Conservation (phyloP, 2,329 filamentous ascomycete genomes). For the Bipolaris gigantea region DNA sequence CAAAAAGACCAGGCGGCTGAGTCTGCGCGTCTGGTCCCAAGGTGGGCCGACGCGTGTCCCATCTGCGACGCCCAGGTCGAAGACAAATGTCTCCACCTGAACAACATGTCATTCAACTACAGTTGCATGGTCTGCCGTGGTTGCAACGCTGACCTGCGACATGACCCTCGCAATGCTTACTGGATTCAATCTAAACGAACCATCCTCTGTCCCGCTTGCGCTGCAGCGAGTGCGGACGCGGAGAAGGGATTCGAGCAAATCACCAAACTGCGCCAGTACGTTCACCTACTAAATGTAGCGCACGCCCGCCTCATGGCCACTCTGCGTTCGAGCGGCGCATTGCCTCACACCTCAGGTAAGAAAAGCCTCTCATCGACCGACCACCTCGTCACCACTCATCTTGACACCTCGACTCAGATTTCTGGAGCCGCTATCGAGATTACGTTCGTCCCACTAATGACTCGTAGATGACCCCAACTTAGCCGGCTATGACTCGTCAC, state of each 20-base stretch:
- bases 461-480: conserved; percentile 67
- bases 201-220: conserved; percentile 72
- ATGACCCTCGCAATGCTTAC: conserved; percentile 68
- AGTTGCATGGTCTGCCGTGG: conserved; percentile 71
- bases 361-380: conserved; percentile 19
- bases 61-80: conserved; percentile 86
- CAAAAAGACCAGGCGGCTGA: conserved; percentile 47
- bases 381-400: conserved; percentile 32
- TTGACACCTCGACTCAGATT: conserved; percentile 37
- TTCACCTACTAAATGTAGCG: conserved; percentile 89
- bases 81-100: conserved; percentile 81
- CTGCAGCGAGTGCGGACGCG: conserved; percentile 58
- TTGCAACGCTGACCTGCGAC: conserved; percentile 74
- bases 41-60: conserved; percentile 72
- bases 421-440: conserved; percentile 33
- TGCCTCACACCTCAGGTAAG: conserved; percentile 70
- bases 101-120: conserved; percentile 80
- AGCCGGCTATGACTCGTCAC: conserved; percentile 66
- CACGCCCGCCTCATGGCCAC: conserved; percentile 87
- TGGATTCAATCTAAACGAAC: conserved; percentile 69
- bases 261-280: conserved; percentile 88
- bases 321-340: conserved; percentile 76
- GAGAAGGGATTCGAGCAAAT: conserved; percentile 70
- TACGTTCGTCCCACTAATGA: conserved; percentile 37
- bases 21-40: conserved; percentile 48